A percentile compares a stretch with the other conserved stretches of the same genome.
Conservation (phyloP, 2,329 filamentous ascomycete genomes). For the Coniochaeta sp. region DNA sequence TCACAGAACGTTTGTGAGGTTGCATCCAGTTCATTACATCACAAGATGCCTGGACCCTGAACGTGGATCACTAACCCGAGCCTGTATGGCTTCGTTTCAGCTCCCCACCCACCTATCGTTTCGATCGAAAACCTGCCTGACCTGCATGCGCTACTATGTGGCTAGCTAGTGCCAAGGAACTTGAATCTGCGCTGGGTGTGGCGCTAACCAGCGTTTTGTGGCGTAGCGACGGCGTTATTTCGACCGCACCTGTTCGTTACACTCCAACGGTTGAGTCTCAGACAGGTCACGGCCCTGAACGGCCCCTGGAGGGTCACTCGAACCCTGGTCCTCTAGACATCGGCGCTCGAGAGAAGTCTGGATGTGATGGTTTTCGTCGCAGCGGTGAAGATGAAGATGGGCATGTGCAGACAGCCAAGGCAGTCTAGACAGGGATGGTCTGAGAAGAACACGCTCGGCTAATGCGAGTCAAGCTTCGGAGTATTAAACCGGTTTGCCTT, state of each 20-base stretch:
- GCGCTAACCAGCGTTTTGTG: neutral
- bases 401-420: too few relatives aligned
- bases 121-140: slow-evolving; percentile 1
- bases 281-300: neutral
- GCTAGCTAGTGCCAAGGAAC: neutral
- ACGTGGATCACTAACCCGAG: neutral
- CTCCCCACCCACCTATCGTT: neutral
- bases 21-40: neutral
- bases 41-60: neutral
- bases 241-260: neutral
- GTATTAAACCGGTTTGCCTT: neutral
- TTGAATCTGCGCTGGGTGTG: neutral
- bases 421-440: neutral
- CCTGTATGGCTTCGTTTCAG: neutral
- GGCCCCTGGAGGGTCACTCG: neutral
- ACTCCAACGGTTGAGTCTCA: neutral
- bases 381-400: neutral
- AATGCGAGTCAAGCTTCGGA: neutral
- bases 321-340: neutral
- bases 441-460: neutral
- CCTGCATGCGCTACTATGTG: neutral
- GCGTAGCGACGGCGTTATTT: neutral
- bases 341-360: neutral
- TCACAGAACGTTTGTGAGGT: neutral
- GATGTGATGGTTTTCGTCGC: neutral